These are phyloP conservation scores for Phanerodontia chrysosporium DNA, from an alignment of 768 basidiomycete species.

Conservation along the genomic window DNA sequence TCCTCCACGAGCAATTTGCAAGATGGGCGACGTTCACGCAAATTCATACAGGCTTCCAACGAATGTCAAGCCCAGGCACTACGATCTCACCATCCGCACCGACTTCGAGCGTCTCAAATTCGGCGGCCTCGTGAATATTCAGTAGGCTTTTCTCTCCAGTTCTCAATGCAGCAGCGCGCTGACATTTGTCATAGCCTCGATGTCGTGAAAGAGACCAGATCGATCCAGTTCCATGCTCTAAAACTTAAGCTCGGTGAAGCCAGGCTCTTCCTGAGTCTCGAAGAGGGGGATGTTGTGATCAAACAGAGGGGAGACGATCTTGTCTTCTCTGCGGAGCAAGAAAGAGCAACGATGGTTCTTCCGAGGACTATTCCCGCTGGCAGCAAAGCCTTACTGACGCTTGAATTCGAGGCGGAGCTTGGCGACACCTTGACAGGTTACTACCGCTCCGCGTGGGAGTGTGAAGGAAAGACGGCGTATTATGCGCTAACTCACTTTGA, in stretches of 20 bases:
- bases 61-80: slow-evolving; percentile 67
- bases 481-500: slow-evolving; percentile 90
- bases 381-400: slow-evolving; percentile 64
- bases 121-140: slow-evolving; percentile 69
- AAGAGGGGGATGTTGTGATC: no score
- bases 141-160: slow-evolving; percentile 34
- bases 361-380: slow-evolving; percentile 56
- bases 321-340: slow-evolving; percentile 53
- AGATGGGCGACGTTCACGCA: slow-evolving; percentile 5
- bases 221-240: slow-evolving; percentile 62
- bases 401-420: slow-evolving; percentile 66
- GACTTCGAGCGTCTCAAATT: slow-evolving; percentile 78
- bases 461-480: slow-evolving; percentile 57
- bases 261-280: slow-evolving; percentile 47
- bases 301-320: slow-evolving; percentile 43
- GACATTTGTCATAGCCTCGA: slow-evolving; percentile 47
- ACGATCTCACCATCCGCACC: slow-evolving; percentile 74
- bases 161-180: background rate
- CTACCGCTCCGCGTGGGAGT: slow-evolving; percentile 65
- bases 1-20: no score
- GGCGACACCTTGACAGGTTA: slow-evolving; percentile 78
- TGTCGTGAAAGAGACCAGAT: slow-evolving; percentile 54
- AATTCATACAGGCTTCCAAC: slow-evolving; percentile 55
- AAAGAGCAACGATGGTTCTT: slow-evolving; percentile 64
- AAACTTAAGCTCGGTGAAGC: slow-evolving; percentile 55